Percentiles rank a stretch among this genome's conserved stretches.
These are phyloP conservation scores for Auricularia heimuer DNA, from an alignment of 768 basidiomycete genomes.

Conservation along the genomic window DNA sequence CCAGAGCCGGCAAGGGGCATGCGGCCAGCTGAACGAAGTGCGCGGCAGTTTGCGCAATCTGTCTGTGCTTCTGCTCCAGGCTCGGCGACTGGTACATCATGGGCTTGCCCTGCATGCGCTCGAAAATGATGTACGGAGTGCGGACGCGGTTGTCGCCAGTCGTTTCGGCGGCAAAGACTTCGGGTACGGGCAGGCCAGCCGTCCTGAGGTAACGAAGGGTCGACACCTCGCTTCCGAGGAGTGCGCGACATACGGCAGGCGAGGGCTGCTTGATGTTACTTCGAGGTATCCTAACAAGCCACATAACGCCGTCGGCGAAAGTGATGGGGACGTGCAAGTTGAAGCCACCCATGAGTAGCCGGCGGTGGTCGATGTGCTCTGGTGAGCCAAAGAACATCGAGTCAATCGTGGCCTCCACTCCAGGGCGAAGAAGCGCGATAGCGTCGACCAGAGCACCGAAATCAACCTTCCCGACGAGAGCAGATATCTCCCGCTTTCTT, in stretches of 20 bases:
- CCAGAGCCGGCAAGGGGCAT: slow-evolving; percentile 8
- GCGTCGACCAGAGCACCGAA: neutral
- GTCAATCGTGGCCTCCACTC: neutral
- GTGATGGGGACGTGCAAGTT: neutral
- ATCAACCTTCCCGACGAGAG: neutral
- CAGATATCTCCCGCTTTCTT: neutral
- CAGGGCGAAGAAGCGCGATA: no score
- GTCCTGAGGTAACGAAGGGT: slow-evolving; percentile 5
- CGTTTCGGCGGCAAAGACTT: slow-evolving; percentile 2
- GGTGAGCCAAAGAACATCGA: neutral
- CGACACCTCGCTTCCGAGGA: slow-evolving; percentile 6
- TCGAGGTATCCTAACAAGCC: neutral
- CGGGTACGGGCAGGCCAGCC: slow-evolving; percentile 4
- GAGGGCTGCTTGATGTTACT: slow-evolving; percentile 27
- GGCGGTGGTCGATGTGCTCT: neutral
- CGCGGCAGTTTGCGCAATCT: slow-evolving; percentile 6
- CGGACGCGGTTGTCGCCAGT: neutral
- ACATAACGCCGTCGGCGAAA: neutral
- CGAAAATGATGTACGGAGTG: slow-evolving; percentile 7
- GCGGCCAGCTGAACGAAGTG: slow-evolving; percentile 3
- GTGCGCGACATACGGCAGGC: neutral
- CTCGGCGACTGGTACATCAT: neutral
- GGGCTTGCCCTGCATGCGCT: slow-evolving; percentile 4
- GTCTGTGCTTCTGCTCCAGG: neutral
- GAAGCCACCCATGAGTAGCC: neutral